phyloP scores from a whole-genome alignment of 2,329 filamentous ascomycete species.

The Harringtonia lauricola region DNA sequence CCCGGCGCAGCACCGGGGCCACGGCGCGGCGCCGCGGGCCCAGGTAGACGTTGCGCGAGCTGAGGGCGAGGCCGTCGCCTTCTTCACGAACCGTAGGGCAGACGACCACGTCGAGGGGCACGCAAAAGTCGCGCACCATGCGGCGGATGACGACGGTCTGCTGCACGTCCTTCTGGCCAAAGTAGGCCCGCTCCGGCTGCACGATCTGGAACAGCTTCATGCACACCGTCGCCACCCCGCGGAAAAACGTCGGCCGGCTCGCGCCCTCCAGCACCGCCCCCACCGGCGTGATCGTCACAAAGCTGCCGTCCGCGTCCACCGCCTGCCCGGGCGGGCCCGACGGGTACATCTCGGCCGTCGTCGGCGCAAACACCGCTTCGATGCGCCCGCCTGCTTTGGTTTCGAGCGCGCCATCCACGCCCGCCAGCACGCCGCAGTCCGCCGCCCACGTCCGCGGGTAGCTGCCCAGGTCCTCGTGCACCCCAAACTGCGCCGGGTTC shows the following conservation, averaged over 20 bases:
- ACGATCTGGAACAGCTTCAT: slow-evolving; percentile 88
- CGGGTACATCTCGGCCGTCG: slow-evolving; percentile 78
- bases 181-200: slow-evolving; percentile 69
- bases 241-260: slow-evolving; percentile 86
- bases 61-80: slow-evolving; percentile 73
- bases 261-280: slow-evolving; percentile 72
- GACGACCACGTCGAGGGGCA: slow-evolving; percentile 65
- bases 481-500: slow-evolving; percentile 92
- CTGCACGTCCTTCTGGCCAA: slow-evolving; percentile 96
- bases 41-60: slow-evolving; percentile 88
- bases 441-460: slow-evolving; percentile 85
- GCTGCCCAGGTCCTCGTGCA: slow-evolving; percentile 74
- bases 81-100: slow-evolving; percentile 64
- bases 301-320: slow-evolving; percentile 68
- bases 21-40: slow-evolving; percentile 61
- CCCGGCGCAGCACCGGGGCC: slow-evolving; percentile 60
- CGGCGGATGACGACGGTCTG: slow-evolving; percentile 84
- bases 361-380: slow-evolving; percentile 77
- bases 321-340: slow-evolving; percentile 63
- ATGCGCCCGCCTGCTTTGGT: slow-evolving; percentile 51
- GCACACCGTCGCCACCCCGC: slow-evolving; percentile 91
- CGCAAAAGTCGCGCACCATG: slow-evolving; percentile 78
- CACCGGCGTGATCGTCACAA: slow-evolving; percentile 83
- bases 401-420: slow-evolving; percentile 60
- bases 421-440: slow-evolving; percentile 57